A percentile compares a stretch with the other conserved stretches of the same genome.
Evolutionary conservation across 2,329 filamentous ascomycete species (phyloP).

Genomic region (Calycina herbarum): DNA sequence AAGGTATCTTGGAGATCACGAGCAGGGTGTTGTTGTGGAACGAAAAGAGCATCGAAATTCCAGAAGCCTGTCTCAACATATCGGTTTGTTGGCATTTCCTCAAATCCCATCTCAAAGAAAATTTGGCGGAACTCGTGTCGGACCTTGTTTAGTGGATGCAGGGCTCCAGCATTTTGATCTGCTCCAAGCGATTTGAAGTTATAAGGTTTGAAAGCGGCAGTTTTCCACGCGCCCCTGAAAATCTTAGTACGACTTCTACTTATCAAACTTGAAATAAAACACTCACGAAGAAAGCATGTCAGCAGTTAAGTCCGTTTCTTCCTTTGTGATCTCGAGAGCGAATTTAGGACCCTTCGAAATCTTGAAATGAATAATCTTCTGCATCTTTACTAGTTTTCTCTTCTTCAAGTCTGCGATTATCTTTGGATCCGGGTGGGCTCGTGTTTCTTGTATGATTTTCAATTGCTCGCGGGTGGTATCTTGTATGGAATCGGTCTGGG

Average conservation of each 20-base stretch:
- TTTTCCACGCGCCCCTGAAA: conserved; percentile 80
- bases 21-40: conserved; percentile 95
- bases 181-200: conserved; percentile 69
- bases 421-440: conserved; percentile 71
- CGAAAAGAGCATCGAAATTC: conserved; percentile 97
- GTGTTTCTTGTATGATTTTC: conserved; percentile 67
- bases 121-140: conserved; percentile 94
- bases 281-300: conserved; percentile 76
- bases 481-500: conserved; percentile 67
- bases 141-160: conserved; percentile 85
- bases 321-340: conserved; percentile 82
- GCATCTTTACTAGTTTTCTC: conserved; percentile 80
- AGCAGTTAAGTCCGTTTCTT: conserved; percentile 91
- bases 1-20: conserved; percentile 98
- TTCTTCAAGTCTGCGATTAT: conserved; percentile 81
- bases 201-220: conserved; percentile 81
- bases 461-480: conserved; percentile 79
- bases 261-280: neutral
- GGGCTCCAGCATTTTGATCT: conserved; percentile 60
- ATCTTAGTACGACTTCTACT: conserved; percentile 19
- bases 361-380: conserved; percentile 84
- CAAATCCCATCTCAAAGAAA: conserved; percentile 99
- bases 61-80: conserved; percentile 98
- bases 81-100: conserved; percentile 94
- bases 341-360: conserved; percentile 86